Evolutionary conservation across 75 land plant genomes (phyloP).

Genomic region (Picea sitchensis): DNA sequence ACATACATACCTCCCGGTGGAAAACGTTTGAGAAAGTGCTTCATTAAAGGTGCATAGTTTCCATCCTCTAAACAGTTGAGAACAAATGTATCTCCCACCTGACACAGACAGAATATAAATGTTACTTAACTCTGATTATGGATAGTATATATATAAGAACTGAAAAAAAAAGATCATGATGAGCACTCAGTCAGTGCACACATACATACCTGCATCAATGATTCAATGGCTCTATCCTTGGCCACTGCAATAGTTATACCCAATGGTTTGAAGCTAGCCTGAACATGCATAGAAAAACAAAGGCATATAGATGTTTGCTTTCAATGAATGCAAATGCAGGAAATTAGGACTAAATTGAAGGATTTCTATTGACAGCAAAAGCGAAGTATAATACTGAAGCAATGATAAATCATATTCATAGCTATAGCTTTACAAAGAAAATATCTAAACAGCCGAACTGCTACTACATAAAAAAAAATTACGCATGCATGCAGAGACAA

Average conservation of each 20-base stretch:
- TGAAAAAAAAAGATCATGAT: not conserved
- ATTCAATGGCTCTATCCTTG: slow-evolving; percentile 59
- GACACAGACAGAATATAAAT: slow-evolving; percentile 6
- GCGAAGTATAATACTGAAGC: too few species aligned
- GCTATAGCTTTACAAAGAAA: too few species aligned
- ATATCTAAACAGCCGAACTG: too few species aligned
- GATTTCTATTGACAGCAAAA: too few species aligned
- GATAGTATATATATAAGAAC: not conserved
- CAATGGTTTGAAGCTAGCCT: slow-evolving; percentile 25
- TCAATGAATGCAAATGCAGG: not conserved
- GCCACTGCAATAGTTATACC: slow-evolving; percentile 63
- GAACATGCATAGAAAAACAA: not conserved
- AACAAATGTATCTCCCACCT: slow-evolving; percentile 53
- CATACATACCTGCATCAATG: slow-evolving; percentile 44
- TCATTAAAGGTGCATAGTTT: slow-evolving; percentile 3
- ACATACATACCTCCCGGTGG: slow-evolving; percentile 11
- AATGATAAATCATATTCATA: too few species aligned
- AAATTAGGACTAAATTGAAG: not conserved
- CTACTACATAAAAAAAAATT: not conserved
- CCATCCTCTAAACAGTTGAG: slow-evolving; percentile 58
- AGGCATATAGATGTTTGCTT: not conserved
- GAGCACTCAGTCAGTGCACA: not conserved
- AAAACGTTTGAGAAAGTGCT: slow-evolving; percentile 14
- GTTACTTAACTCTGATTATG: not conserved
- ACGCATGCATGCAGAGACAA: not conserved